Evolutionary conservation across 2,329 filamentous ascomycete genomes (phyloP).

Genomic region (Trichoderma brevicompactum): DNA sequence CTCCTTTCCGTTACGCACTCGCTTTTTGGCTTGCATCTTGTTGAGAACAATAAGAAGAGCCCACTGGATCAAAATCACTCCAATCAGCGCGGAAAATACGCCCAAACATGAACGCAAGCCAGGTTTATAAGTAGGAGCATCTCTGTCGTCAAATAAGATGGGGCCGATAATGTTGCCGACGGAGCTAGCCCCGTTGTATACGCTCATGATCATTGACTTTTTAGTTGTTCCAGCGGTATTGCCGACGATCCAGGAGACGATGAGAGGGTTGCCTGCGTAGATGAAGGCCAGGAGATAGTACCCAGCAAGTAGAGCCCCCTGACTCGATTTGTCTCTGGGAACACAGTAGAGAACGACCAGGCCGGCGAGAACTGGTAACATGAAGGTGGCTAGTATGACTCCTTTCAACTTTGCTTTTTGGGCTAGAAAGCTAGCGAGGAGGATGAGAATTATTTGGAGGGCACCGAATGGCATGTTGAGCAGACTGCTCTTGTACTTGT

Average conservation of each 20-base stretch:
- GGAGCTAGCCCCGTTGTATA: slow-evolving; percentile 66
- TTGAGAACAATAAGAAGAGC: slow-evolving; percentile 61
- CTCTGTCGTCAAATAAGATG: slow-evolving; percentile 60
- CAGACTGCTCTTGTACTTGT: slow-evolving; percentile 60
- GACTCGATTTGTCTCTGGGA: slow-evolving; percentile 47
- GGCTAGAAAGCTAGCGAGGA: slow-evolving; percentile 62
- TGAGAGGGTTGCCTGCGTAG: slow-evolving; percentile 67
- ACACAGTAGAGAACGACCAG: slow-evolving; percentile 59
- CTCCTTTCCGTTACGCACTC: slow-evolving; percentile 64
- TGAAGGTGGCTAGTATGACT: slow-evolving; percentile 55
- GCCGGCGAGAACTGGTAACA: slow-evolving; percentile 65
- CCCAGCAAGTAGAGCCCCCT: slow-evolving; percentile 54
- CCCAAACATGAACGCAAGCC: slow-evolving; percentile 61
- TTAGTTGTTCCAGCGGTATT: slow-evolving; percentile 72
- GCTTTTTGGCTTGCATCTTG: slow-evolving; percentile 56
- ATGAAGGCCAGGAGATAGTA: slow-evolving; percentile 71
- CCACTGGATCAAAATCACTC: slow-evolving; percentile 57
- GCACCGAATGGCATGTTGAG: slow-evolving; percentile 71
- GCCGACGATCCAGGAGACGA: slow-evolving; percentile 70
- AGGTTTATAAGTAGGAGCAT: slow-evolving; percentile 62
- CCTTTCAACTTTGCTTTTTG: slow-evolving; percentile 62
- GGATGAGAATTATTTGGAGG: slow-evolving; percentile 63
- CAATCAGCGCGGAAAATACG: slow-evolving; percentile 59
- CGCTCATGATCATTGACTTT: slow-evolving; percentile 65
- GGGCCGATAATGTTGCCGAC: slow-evolving; percentile 71